Percentiles rank a stretch among this genome's conserved stretches.
These are phyloP conservation scores for Postia placenta DNA, from an alignment of 768 basidiomycete genomes.

Conservation along the genomic window DNA sequence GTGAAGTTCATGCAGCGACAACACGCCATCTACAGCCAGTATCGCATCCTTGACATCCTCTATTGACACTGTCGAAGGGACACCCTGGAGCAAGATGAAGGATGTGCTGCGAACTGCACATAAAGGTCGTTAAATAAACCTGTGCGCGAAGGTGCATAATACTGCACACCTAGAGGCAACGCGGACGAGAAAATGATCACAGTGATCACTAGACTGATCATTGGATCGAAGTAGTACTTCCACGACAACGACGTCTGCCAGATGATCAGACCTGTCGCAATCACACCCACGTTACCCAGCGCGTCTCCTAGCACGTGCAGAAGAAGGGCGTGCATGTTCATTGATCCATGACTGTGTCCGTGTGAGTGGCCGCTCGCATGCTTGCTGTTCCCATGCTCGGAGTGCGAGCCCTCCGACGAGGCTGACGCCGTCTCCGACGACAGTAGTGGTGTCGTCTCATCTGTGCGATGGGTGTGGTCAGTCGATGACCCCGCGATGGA, in stretches of 20 bases:
- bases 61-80: conserved; percentile 82
- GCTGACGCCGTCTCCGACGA: conserved; percentile 2
- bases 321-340: conserved; percentile 98
- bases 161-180: conserved; percentile 69
- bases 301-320: conserved; percentile 96
- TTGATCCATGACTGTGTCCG: conserved; percentile 40
- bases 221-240: conserved; percentile 90
- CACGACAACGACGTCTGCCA: conserved; percentile 82
- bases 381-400: not conserved
- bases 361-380: conserved; percentile 9
- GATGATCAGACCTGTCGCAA: conserved; percentile 90
- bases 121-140: not conserved
- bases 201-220: conserved; percentile 91
- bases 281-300: conserved; percentile 96
- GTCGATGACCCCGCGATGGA: conserved; percentile 4
- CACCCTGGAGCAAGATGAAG: conserved; percentile 92
- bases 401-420: conserved; percentile 12
- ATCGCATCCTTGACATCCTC: conserved; percentile 87
- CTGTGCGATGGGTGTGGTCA: conserved; percentile 3
- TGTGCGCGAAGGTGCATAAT: not conserved
- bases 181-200: conserved; percentile 96
- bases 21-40: conserved; percentile 74
- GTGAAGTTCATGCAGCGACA: conserved; percentile 90
- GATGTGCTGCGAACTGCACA: conserved; percentile 76
- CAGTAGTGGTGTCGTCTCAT: conserved; percentile 20